Evolutionary conservation across 352 stramenopile genomes (phyloP).

Genomic region (Pythium sp.): DNA sequence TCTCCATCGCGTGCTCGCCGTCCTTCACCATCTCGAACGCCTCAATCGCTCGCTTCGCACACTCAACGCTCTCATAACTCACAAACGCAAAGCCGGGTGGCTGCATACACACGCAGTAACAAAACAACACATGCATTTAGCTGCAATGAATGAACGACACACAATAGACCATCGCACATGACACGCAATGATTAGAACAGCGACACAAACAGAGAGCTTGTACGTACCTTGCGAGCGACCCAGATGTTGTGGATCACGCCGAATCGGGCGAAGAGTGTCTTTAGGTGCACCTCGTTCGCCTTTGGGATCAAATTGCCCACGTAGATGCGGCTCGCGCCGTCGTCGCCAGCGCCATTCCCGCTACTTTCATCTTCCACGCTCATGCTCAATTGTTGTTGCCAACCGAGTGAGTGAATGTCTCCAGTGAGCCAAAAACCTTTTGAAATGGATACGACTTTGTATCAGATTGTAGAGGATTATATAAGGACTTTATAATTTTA

Average conservation of each 20-base stretch:
- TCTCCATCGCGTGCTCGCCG: conserved; percentile 38
- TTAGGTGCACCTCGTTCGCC: conserved; percentile 64
- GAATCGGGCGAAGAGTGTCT: conserved; percentile 57
- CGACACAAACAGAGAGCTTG: background rate
- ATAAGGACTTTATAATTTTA: background rate
- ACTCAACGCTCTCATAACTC: conserved; percentile 41
- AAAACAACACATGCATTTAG: too few species aligned
- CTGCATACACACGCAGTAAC: conserved; percentile 18
- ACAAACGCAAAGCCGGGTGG: conserved; percentile 84
- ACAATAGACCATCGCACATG: background rate
- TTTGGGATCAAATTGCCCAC: conserved; percentile 73
- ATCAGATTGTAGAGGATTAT: background rate
- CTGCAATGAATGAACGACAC: background rate
- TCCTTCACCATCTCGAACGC: conserved; percentile 21
- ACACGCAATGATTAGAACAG: background rate
- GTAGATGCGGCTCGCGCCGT: conserved; percentile 51
- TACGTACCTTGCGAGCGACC: conserved; percentile 63
- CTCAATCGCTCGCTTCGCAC: conserved; percentile 49
- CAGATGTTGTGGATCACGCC: conserved; percentile 73
- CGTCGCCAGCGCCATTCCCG: conserved; percentile 20
- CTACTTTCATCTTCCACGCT: conserved; percentile 8
- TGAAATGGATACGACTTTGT: background rate
- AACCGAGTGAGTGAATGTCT: background rate
- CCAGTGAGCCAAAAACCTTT: background rate
- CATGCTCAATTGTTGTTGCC: conserved; percentile 9